Evolutionary conservation across 164 flowering plant species (phyloP), one percentile per base, ranked within the genome.

Genomic region (Cinnamomum chago): DNA sequence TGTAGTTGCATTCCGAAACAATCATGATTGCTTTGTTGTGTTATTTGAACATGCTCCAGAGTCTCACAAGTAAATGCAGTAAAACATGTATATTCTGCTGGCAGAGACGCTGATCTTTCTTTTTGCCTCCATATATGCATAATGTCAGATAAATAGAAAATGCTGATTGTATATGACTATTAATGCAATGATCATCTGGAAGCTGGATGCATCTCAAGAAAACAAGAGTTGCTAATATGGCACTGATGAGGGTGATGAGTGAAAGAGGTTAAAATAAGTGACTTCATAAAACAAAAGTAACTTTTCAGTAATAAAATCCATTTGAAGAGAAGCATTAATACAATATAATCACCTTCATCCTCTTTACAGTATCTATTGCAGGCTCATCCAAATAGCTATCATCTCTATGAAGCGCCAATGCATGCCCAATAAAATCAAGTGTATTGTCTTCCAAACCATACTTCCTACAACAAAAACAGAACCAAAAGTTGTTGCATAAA

Each of bases 361-460:
- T 90, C 87, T 88, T 88, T 3, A 95, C 89, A 76, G 92, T 91
- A 68, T 87, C 93, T 75, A 86, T 66, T 20, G 97, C 98, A 58
- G 97, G 98, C 81, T 88, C 81, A 79, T 89, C 94, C 87, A 92
- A 82, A 84, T 93, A 95, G 72, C 71, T 78, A 72, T 95, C 98
- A 80, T 90, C 86, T 30, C 62, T 73, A 65, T 91, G 91, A 33
- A 95, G 95, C 13, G 99, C 98, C 86, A 93, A 81, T 20, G 99
- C 97, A 81, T 95, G 99, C 35, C 99, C 99, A 72, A 95, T 93
- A 74, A 95, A 93, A 79, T 93, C 99, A 67, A 91, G 77, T 11
- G 98, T 95, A 71, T 93, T 87, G 74, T 91, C 99, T 73, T 95
- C 98, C 58, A 95, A 84, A 33, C 95, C 98, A 81, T 93, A 95